These are phyloP conservation scores for Phytophthora pluvialis DNA, from an alignment of 352 stramenopile genomes.

Conservation along the genomic window DNA sequence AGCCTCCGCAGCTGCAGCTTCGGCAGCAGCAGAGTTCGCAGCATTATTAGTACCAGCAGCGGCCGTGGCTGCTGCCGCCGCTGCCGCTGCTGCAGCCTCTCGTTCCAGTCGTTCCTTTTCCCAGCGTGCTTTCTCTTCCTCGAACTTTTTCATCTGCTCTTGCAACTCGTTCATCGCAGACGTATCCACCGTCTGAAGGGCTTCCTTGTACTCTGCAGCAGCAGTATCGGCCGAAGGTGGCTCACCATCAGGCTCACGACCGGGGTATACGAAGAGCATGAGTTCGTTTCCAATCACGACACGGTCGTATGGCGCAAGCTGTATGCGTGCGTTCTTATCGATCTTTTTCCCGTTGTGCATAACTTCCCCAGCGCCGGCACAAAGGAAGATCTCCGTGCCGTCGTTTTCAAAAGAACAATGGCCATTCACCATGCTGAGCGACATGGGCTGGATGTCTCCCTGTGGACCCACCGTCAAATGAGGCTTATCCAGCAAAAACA, in stretches of 20 bases:
- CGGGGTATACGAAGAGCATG: slow-evolving; percentile 82
- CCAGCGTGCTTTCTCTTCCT: slow-evolving; percentile 90
- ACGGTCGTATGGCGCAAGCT: slow-evolving; percentile 72
- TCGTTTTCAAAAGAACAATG: slow-evolving; percentile 86
- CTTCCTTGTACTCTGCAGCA: slow-evolving; percentile 88
- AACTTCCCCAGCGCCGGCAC: slow-evolving; percentile 80
- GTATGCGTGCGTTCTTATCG: slow-evolving; percentile 43
- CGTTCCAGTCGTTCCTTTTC: slow-evolving; percentile 79
- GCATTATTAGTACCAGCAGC: slow-evolving; percentile 33
- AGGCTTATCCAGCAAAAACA: slow-evolving; percentile 87
- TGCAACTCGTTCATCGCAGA: slow-evolving; percentile 85
- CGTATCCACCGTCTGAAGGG: slow-evolving; percentile 76
- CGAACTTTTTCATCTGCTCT: slow-evolving; percentile 89
- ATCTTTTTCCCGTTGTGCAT: slow-evolving; percentile 89
- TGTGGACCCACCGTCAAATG: slow-evolving; percentile 61
- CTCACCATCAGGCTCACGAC: slow-evolving; percentile 53
- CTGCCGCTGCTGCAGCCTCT: slow-evolving; percentile 35
- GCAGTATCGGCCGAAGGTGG: slow-evolving; percentile 84
- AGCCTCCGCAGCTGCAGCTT: slow-evolving; percentile 43
- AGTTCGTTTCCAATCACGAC: slow-evolving; percentile 89
- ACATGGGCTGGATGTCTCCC: slow-evolving; percentile 93
- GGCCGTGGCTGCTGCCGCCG: slow-evolving; percentile 37
- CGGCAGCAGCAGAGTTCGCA: slow-evolving; percentile 21
- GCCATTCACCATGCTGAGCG: slow-evolving; percentile 88
- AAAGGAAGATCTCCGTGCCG: slow-evolving; percentile 52